Evolutionary conservation across 2,329 filamentous ascomycete species (phyloP), one percentile per base, ranked within the genome.

Genomic region (Aspergillus unguis): DNA sequence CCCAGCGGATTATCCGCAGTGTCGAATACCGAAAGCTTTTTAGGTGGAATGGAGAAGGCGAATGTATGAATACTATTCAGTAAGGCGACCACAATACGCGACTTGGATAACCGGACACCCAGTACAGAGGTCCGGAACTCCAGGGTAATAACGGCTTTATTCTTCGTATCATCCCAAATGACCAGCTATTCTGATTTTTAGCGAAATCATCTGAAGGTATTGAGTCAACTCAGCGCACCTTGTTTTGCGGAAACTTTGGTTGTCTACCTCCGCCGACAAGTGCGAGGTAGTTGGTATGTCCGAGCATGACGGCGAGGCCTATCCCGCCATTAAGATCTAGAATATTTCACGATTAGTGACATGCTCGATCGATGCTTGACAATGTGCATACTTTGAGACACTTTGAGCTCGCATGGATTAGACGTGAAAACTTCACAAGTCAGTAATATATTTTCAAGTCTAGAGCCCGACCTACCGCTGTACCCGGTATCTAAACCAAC

Each of bases 151-250:
- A 89, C 80, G 6, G 86, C 84, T 59, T 86, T 87, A 56, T 87
- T 84, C 60, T 88, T 88, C 55, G 84, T 80, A 64, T 95, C 90
- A 70, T 99, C 92, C 92, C 92, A 97, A 62, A 97, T 88, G 59
- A 95, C 85, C 44, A 92, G 81, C 66, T 77, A 59, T 33, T 17
- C 17, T 1, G 17, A 36, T 38, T 28, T 9, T 17, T 25, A 5
- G 6, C 11, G 28, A 51, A 5, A 54, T 49, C 36, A 49, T 7
- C 7, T 9, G 11, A 5, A n/a, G 26, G 7, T 9, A 27, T n/a
- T 26, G 26, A 5, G n/a, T 35, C 28, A 32, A 17, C 27, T 6
- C 17, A 9, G 28, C 65, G 50, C 63, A 85, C 89, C 78, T 95
- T 95, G 73, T 92, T 95, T 67, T 87, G 87, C 10, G 90, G 85